Percentiles rank a stretch among this genome's conserved stretches.
These are phyloP conservation scores for Penicillium daleae DNA, from an alignment of 495 filamentous ascomycete genomes.

Conservation along the genomic window DNA sequence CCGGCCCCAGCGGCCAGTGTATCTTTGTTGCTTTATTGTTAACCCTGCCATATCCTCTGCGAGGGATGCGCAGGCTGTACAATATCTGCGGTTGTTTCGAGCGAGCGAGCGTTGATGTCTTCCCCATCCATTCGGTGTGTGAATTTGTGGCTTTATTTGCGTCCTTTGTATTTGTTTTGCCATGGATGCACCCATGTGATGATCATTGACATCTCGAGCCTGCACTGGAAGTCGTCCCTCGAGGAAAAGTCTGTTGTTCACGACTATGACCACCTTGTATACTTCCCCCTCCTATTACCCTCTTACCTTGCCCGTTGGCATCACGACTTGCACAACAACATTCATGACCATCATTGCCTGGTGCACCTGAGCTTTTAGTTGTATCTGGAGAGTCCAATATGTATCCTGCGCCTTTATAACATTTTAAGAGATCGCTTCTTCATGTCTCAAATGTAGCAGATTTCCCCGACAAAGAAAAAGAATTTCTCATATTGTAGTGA, in stretches of 20 bases:
- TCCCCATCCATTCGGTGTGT: not conserved
- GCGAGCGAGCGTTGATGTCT: slow-evolving; percentile 14
- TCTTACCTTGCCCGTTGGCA: slow-evolving; percentile 11
- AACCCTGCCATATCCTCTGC: slow-evolving; percentile 11
- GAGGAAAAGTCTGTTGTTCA: slow-evolving; percentile 5
- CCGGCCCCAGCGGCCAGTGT: slow-evolving; percentile 4
- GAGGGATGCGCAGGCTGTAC: slow-evolving; percentile 15
- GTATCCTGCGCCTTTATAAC: not conserved
- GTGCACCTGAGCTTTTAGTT: not conserved
- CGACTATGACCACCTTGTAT: slow-evolving; percentile 6
- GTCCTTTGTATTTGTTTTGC: slow-evolving; percentile 14
- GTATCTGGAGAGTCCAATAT: too few relatives aligned
- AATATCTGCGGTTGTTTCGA: slow-evolving; percentile 10
- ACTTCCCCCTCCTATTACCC: not conserved
- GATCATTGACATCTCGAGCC: slow-evolving; percentile 11
- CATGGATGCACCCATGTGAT: slow-evolving; percentile 8
- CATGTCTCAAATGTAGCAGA: not conserved
- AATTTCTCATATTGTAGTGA: too few relatives aligned
- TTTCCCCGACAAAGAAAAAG: not conserved
- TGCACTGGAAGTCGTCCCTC: slow-evolving; percentile 4
- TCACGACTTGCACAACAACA: slow-evolving; percentile 12
- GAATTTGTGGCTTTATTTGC: too few relatives aligned
- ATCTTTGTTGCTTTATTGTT: not conserved
- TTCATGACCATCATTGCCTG: not conserved
- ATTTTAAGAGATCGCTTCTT: too few relatives aligned